Evolutionary conservation across 2,329 filamentous ascomycete genomes (phyloP), one percentile per base, ranked within the genome.

Genomic region (Clonostachys byssicola): DNA sequence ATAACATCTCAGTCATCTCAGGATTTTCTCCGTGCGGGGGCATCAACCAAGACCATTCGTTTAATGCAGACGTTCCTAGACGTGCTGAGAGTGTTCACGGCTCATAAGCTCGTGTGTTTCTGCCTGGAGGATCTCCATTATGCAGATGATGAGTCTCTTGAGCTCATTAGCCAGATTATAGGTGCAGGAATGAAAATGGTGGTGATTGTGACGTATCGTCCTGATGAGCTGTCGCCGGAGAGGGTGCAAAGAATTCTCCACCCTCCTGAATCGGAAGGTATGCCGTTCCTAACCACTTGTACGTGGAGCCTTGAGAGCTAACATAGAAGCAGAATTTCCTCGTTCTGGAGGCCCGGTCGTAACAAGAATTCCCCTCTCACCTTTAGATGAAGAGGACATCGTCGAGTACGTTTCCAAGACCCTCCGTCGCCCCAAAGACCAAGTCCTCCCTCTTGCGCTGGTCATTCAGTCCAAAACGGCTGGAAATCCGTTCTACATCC

Each of bases 61-160:
- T 78, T 96, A 47, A 88, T 92, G 76, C 92, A 91, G 59, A 92
- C 89, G 2, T 92, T 95, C 56, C 71, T 96, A 42, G 92, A 96
- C 55, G 86, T 96, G 10, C 66, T 96, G 44, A 81, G 89, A 45
- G 81, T 95, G 40, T 84, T 97, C 47, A 87, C 89, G 0, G 77
- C 85, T 17, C 85, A 92, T 61, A 94, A 92, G 57, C 84, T 96
- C 57, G 91, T 96, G 46, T 95, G 89, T 59, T 85, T 96, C 56
- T 91, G 85, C 56, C 69, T 96, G 30, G 92, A 96, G 59, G 92
- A 96, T 64, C 70, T 96, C 34, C 91, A 96, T 57, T 94, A 90
- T 63, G 90, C 91, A 7, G 92, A 96, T 60, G 81, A 87, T 23
- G 92, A 96, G 63, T 94, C 88, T 13, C 70, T 94, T 43, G 89